Evolutionary conservation across 805 yeast genomes (phyloP).

Genomic region (Hanseniaspora occidentalis): DNA sequence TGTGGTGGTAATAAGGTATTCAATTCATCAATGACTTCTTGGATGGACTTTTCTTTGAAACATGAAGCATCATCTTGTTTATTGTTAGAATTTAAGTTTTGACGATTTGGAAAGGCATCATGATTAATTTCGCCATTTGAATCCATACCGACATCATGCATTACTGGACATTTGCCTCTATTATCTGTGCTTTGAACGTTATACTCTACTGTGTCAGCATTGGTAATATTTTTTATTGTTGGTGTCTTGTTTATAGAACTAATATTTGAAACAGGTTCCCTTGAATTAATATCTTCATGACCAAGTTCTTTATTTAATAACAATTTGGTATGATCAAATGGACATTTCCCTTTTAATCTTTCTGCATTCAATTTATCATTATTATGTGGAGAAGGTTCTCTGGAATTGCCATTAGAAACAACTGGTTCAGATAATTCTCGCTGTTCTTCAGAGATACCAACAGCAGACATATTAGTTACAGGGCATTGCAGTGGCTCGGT

Average conservation of each 20-base stretch:
- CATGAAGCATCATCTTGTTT: background rate
- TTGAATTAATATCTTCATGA: background rate
- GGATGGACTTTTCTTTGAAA: background rate
- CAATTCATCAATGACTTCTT: slow-evolving; percentile 15
- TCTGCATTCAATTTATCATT: background rate
- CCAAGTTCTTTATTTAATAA: background rate
- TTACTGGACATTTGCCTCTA: slow-evolving; percentile 16
- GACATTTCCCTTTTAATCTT: slow-evolving; percentile 14
- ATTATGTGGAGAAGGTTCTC: background rate
- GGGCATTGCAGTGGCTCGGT: background rate
- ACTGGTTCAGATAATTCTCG: background rate
- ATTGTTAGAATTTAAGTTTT: no score
- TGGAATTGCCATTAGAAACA: no score
- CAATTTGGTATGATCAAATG: slow-evolving; percentile 13
- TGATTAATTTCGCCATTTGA: no score
- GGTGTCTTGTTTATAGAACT: background rate
- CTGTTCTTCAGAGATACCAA: background rate
- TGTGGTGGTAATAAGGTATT: slow-evolving; percentile 39
- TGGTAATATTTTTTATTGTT: background rate
- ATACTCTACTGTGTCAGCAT: background rate
- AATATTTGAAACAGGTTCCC: background rate
- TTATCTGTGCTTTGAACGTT: background rate
- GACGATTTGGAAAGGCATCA: no score
- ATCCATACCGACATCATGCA: no score
- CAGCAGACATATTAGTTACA: background rate